phyloP scores from a whole-genome alignment of 305 asterid species.

The Fraxinus velutina region DNA sequence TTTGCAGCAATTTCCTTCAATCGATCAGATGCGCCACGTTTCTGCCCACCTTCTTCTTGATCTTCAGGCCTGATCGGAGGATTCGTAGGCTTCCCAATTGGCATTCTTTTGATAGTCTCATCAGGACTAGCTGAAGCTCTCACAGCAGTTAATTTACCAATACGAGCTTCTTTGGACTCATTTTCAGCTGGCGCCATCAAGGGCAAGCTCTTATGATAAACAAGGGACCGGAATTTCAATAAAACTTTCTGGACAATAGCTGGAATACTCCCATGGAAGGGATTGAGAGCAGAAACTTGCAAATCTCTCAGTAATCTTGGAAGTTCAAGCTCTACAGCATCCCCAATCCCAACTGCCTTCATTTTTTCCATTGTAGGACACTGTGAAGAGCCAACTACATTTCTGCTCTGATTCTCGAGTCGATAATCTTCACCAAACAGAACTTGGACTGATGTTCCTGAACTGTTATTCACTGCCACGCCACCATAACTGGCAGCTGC shows the following conservation, averaged over 20 bases:
- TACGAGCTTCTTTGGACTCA: neutral
- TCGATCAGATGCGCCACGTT: neutral
- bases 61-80: neutral
- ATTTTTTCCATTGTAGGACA: slow-evolving; percentile 29
- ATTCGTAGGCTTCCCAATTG: neutral
- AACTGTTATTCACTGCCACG: slow-evolving; percentile 26
- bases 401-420: slow-evolving; percentile 36
- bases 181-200: slow-evolving; percentile 7
- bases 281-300: slow-evolving; percentile 66
- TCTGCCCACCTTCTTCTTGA: neutral
- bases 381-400: slow-evolving; percentile 15
- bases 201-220: slow-evolving; percentile 73
- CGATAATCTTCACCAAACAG: slow-evolving; percentile 30
- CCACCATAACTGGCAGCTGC: slow-evolving; percentile 28
- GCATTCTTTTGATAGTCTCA: neutral
- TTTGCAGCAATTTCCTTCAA: neutral
- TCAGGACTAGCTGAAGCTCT: neutral
- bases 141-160: neutral
- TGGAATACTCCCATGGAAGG: slow-evolving; percentile 49
- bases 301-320: slow-evolving; percentile 50
- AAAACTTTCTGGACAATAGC: slow-evolving; percentile 37
- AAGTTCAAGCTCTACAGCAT: slow-evolving; percentile 31
- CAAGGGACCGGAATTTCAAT: slow-evolving; percentile 71
- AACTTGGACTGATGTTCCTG: slow-evolving; percentile 25
- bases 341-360: slow-evolving; percentile 25